Evolutionary conservation across 305 asterid species (phyloP), one percentile per base, ranked within the genome.

Genomic region (Fraxinus greggii): DNA sequence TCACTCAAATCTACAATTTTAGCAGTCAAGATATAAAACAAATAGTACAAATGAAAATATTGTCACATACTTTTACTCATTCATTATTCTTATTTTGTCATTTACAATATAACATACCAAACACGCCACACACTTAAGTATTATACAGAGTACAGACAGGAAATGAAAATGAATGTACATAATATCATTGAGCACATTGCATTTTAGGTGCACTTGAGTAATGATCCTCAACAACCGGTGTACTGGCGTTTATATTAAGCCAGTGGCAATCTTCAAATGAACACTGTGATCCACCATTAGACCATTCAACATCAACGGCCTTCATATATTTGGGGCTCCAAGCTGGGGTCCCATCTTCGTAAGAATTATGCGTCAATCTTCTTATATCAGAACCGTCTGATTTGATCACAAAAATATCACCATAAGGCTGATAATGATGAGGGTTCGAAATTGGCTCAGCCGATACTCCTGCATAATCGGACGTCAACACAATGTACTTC

Each of bases 391-490:
- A 87, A 31, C 98, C 97, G 10, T 95, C 98, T 0, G 92, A 78
- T 76, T 78, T 90, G 51, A 95, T 84, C 86, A 92, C 92, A 35
- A 90, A 93, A 3, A 95, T 91, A 0, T 95, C 98, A 21, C 98
- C 98, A 17, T 93, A 95, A 2, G 98, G 98, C 63, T 93, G 98
- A 73, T 86, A 95, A 72, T 91, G 97, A 87, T 93, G 97, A 23
- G 97, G 93, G 85, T 91, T 91, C 0, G 98, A 89, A 76, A 95
- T 85, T 4, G 98, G 98, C 67, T 93, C 98, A 17, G 98, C 97
- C 0, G 98, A 95, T 5, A 95, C 97, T 0, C 90, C 97, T 0
- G 97, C 98, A 13, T 93, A 92, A 75, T 95, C 98, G 0, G 97
- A 86, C 1, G 98, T 92, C 42, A 95, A 81, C 75, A 90, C 98